phyloP scores from a whole-genome alignment of 371 early-diverging fungal species.

The Mucor irregularis region DNA sequence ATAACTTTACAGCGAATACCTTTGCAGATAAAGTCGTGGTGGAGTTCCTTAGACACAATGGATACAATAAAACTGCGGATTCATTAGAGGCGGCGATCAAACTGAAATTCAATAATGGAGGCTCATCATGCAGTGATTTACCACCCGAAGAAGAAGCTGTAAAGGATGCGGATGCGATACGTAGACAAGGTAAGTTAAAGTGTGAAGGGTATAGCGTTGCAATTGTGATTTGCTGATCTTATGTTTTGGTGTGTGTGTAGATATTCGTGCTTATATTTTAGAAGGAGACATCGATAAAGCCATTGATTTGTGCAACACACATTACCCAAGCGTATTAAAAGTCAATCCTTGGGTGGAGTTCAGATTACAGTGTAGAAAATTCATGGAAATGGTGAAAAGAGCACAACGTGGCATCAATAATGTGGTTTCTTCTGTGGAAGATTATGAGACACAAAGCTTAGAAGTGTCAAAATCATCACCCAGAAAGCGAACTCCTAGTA shows the following conservation, averaged over 20 bases:
- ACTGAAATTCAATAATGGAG: too few species aligned
- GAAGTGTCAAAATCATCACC: neutral
- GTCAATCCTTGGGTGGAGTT: slow-evolving; percentile 53
- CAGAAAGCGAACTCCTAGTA: slow-evolving; percentile 17
- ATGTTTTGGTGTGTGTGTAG: slow-evolving; percentile 26
- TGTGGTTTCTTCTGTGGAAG: slow-evolving; percentile 26
- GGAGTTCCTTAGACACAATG: slow-evolving; percentile 76
- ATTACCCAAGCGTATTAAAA: slow-evolving; percentile 67
- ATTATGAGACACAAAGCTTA: slow-evolving; percentile 27
- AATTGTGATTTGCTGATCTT: neutral
- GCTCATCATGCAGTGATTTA: too few species aligned
- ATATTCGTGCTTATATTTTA: slow-evolving; percentile 68
- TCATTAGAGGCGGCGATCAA: slow-evolving; percentile 37
- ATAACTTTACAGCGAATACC: slow-evolving; percentile 11
- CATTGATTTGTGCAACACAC: slow-evolving; percentile 54
- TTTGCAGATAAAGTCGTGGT: slow-evolving; percentile 60
- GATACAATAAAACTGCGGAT: slow-evolving; percentile 69
- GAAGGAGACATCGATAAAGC: slow-evolving; percentile 76
- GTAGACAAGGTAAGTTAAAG: slow-evolving; percentile 3
- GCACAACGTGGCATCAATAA: slow-evolving; percentile 51
- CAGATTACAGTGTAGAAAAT: slow-evolving; percentile 82
- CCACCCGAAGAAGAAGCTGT: neutral
- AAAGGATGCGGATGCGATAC: neutral
- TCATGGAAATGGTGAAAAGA: slow-evolving; percentile 77
- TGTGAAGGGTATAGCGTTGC: too few species aligned